phyloP scores from a whole-genome alignment of 23 red algal species.

The Agarophyton chilense region DNA sequence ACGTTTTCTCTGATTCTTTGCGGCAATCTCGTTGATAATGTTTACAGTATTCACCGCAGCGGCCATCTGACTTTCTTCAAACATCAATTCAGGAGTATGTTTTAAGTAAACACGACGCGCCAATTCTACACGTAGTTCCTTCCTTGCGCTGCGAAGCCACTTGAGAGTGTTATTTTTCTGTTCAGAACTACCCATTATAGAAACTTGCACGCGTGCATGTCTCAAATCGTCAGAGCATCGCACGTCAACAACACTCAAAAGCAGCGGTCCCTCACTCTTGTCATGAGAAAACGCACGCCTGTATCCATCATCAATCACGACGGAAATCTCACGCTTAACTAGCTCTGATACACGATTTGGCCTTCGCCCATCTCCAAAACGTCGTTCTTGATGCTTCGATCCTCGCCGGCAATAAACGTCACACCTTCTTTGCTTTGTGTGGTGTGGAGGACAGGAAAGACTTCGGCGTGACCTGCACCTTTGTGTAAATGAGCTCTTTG shows the following conservation, averaged over 20 bases:
- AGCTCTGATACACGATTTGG: slow-evolving; percentile 68
- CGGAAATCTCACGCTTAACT: slow-evolving; percentile 45
- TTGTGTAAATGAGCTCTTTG: background rate
- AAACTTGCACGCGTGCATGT: slow-evolving; percentile 67
- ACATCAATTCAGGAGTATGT: slow-evolving; percentile 59
- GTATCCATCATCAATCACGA: slow-evolving; percentile 54
- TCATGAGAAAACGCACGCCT: slow-evolving; percentile 2
- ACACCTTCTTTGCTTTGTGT: background rate
- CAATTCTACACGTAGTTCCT: slow-evolving; percentile 64
- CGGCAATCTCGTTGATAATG: slow-evolving; percentile 45
- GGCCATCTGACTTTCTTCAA: slow-evolving; percentile 68
- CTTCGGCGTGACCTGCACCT: background rate
- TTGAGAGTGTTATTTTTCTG: slow-evolving; percentile 38
- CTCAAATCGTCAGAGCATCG: slow-evolving; percentile 68
- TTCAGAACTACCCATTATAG: slow-evolving; percentile 53
- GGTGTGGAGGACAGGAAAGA: background rate
- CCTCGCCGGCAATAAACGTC: slow-evolving; percentile 22
- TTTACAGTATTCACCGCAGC: slow-evolving; percentile 50
- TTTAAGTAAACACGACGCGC: slow-evolving; percentile 57
- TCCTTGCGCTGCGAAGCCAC: slow-evolving; percentile 59
- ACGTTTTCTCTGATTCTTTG: slow-evolving; percentile 43
- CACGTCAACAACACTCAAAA: slow-evolving; percentile 75
- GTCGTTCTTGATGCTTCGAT: background rate
- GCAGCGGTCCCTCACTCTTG: background rate
- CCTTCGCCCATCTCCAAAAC: slow-evolving; percentile 47